Evolutionary conservation across 2,329 filamentous ascomycete genomes (phyloP).

Genomic region (Shiraia bambusicola): DNA sequence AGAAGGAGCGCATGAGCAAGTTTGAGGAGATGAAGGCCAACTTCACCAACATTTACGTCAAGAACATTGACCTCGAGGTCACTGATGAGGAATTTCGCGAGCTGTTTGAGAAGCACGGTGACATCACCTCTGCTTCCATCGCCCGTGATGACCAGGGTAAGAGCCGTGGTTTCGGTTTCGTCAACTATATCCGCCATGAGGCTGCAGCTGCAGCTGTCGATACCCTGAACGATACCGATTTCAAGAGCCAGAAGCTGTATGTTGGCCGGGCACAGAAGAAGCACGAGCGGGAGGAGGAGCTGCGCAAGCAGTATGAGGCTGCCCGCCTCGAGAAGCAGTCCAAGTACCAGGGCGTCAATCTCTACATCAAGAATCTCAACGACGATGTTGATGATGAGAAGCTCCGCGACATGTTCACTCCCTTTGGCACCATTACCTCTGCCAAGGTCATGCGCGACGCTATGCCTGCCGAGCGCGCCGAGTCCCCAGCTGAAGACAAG

Average conservation of each 20-base stretch:
- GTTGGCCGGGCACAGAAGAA: constrained; percentile 99
- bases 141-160: constrained; percentile 87
- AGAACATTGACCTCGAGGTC: constrained; percentile 86
- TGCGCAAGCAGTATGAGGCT: constrained; percentile 98
- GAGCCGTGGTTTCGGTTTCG: constrained; percentile 93
- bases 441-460: constrained; percentile 98
- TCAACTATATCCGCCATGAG: constrained; percentile 94
- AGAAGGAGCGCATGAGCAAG: constrained; percentile 99
- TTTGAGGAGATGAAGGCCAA: constrained; percentile 99
- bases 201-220: constrained; percentile 83
- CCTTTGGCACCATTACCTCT: constrained; percentile 93
- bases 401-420: constrained; percentile 87
- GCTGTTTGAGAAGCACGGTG: constrained; percentile 87
- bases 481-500: constrained; percentile 49
- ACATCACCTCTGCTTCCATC: constrained; percentile 93
- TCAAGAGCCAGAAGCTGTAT: constrained; percentile 93
- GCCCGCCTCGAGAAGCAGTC: constrained; percentile 96
- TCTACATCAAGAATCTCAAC: constrained; percentile 98
- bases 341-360: constrained; percentile 99
- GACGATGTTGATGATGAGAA: constrained; percentile 98
- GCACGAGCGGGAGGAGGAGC: constrained; percentile 98
- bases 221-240: constrained; percentile 86
- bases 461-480: constrained; percentile 52
- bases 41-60: constrained; percentile 99
- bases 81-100: constrained; percentile 93